These are phyloP conservation scores for Candolleomyces aberdarensis DNA, from an alignment of 768 basidiomycete species.

Conservation along the genomic window DNA sequence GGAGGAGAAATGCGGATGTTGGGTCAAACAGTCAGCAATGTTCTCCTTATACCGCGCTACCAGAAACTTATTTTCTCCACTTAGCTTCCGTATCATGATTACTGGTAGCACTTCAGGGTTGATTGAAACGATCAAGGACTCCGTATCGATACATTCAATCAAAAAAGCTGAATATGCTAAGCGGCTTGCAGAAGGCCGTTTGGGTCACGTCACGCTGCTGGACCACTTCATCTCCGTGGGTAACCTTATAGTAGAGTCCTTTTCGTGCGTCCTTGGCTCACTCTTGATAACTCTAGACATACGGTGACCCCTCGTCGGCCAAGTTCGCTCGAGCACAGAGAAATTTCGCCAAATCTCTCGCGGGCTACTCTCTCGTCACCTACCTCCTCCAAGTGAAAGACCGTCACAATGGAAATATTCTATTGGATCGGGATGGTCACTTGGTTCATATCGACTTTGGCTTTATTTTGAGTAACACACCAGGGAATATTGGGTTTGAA, in stretches of 20 bases:
- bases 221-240: slow-evolving; percentile 89
- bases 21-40: slow-evolving; percentile 80
- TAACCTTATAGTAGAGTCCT: slow-evolving; percentile 6
- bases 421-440: slow-evolving; percentile 93
- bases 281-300: slow-evolving; percentile 52
- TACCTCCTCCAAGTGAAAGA: slow-evolving; percentile 98
- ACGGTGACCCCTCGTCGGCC: slow-evolving; percentile 83
- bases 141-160: slow-evolving; percentile 98
- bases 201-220: slow-evolving; percentile 84
- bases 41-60: not conserved
- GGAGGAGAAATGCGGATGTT: slow-evolving; percentile 89
- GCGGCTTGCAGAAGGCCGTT: slow-evolving; percentile 70
- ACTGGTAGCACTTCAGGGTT: slow-evolving; percentile 91
- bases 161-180: slow-evolving; percentile 98
- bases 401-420: slow-evolving; percentile 97
- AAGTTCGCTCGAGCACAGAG: slow-evolving; percentile 88
- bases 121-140: slow-evolving; percentile 97
- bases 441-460: slow-evolving; percentile 98
- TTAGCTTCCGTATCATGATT: slow-evolving; percentile 92
- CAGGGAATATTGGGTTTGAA: slow-evolving; percentile 97
- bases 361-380: slow-evolving; percentile 94
- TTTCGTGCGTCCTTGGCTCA: not conserved
- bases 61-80: not conserved
- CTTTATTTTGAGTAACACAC: slow-evolving; percentile 95
- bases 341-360: slow-evolving; percentile 91